Evolutionary conservation across 2,329 filamentous ascomycete genomes (phyloP), one percentile per base, ranked within the genome.

Genomic region (Venturia effusa): DNA sequence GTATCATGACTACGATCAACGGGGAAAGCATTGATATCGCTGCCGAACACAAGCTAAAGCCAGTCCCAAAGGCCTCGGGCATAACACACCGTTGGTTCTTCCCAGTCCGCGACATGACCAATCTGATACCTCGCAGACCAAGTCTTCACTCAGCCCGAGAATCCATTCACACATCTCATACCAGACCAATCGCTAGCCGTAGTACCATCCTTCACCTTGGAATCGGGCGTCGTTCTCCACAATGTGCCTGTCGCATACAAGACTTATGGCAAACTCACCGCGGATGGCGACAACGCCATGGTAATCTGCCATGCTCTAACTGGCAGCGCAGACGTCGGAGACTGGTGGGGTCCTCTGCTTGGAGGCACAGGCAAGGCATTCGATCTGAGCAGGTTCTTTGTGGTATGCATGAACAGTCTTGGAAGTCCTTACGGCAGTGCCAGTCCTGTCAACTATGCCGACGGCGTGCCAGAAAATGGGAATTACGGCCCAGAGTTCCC

Each of bases 401-500:
- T 94, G 65, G 84, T 94, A 59, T 94, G 90, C 75, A 87, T 93
- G 80, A 94, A 94, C 77, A 91, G 89, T 73, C 75, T 92, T 59
- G 90, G 90, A 57, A 93, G 89, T 70, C 90, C 90, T 0, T 95
- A 95, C 71, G 90, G 90, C 37, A 90, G 88, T 65, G 89, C 89
- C n/a, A 93, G 90, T 72, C 90, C 90, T 0, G 89, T 93, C 62
- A 99, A 94, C 1, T 87, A 87, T 69, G 95, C 90, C 74, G 88
- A 97, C 71, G 92, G 92, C 17, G 84, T 95, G 69, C 77, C 83
- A 19, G 80, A 79, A 61, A 86, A 89, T 67, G 92, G 85, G 22
- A 84, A 84, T 69, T 99, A 99, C 72, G 94, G 94, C 0, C 94
- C 94, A 1, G 94, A 99, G 72, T 99, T 99, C 69, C 94, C 94